Percentiles rank a stretch among this genome's conserved stretches.
Conservation (phyloP, 2,329 filamentous ascomycete genomes). For the Claviceps pazoutovae region DNA sequence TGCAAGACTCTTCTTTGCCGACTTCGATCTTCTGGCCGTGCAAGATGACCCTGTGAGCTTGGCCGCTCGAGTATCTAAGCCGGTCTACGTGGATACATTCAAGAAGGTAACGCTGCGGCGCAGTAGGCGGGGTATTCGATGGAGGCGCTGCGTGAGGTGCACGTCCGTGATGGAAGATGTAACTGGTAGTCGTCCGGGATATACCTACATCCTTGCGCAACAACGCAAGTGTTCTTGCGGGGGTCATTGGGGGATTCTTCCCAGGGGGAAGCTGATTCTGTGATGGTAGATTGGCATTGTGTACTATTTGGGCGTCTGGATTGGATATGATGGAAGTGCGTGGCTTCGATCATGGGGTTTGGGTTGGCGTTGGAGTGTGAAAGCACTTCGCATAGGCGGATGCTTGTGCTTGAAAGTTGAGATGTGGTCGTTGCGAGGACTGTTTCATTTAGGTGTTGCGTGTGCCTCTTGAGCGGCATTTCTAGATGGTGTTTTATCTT, state of each 20-base stretch:
- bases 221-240: conserved; percentile 42
- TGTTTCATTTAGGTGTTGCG: too few relatives aligned
- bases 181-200: conserved; percentile 30
- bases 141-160: conserved; percentile 39
- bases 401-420: too few relatives aligned
- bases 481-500: too few relatives aligned
- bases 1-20: conserved; percentile 56
- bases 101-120: conserved; percentile 38
- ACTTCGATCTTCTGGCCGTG: conserved; percentile 56
- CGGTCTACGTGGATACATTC: conserved; percentile 40
- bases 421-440: too few relatives aligned
- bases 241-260: conserved; percentile 36
- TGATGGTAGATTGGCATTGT: conserved; percentile 1
- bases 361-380: background rate
- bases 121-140: conserved; percentile 14
- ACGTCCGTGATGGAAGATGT: conserved; percentile 52
- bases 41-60: conserved; percentile 40
- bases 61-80: conserved; percentile 21
- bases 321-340: background rate
- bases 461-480: too few relatives aligned
- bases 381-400: too few relatives aligned
- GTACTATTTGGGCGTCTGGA: too few relatives aligned
- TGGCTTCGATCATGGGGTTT: background rate
- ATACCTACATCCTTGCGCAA: conserved; percentile 39
- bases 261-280: conserved; percentile 15